Conservation (phyloP, 2,329 filamentous ascomycete species). For the Apiospora sp. region DNA sequence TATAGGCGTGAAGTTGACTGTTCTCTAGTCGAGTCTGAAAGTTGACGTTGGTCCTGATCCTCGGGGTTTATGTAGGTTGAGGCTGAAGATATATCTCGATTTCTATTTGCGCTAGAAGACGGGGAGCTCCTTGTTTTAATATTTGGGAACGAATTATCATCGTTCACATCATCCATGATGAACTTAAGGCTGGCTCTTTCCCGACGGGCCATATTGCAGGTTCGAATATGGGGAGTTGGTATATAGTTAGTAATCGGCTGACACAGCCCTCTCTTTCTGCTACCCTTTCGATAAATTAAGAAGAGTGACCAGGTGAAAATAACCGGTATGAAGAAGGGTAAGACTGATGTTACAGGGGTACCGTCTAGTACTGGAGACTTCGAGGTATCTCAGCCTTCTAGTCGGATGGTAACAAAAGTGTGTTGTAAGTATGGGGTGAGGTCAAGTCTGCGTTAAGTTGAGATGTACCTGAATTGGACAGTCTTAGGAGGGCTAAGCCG, state of each 20-base stretch:
- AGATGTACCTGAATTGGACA: conserved; percentile 44
- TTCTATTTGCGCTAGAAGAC: conserved; percentile 46
- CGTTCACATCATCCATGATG: conserved; percentile 66
- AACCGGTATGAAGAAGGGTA: conserved; percentile 39
- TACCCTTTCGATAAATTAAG: conserved; percentile 41
- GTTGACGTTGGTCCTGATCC: conserved; percentile 44
- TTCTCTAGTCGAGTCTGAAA: conserved; percentile 38
- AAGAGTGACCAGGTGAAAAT: conserved; percentile 33
- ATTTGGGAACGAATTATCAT: conserved; percentile 53
- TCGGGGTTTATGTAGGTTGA: conserved; percentile 51
- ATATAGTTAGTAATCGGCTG: conserved; percentile 41
- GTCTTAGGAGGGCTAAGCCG: conserved; percentile 44
- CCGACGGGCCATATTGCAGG: conserved; percentile 47
- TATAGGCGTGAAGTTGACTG: conserved; percentile 38
- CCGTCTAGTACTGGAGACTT: conserved; percentile 41
- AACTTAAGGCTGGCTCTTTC: conserved; percentile 58
- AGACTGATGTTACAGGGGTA: conserved; percentile 40
- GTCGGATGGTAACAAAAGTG: conserved; percentile 31
- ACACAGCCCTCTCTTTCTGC: conserved; percentile 42
- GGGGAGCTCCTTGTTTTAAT: conserved; percentile 55
- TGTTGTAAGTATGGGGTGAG: conserved; percentile 18
- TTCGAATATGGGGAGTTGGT: conserved; percentile 47
- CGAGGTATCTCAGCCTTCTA: conserved; percentile 49
- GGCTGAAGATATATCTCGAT: conserved; percentile 46
- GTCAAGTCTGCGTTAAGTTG: conserved; percentile 46